Evolutionary conservation across 345 rosid species (phyloP), one percentile per base, ranked within the genome.

Genomic region (Dipteronia sinensis): DNA sequence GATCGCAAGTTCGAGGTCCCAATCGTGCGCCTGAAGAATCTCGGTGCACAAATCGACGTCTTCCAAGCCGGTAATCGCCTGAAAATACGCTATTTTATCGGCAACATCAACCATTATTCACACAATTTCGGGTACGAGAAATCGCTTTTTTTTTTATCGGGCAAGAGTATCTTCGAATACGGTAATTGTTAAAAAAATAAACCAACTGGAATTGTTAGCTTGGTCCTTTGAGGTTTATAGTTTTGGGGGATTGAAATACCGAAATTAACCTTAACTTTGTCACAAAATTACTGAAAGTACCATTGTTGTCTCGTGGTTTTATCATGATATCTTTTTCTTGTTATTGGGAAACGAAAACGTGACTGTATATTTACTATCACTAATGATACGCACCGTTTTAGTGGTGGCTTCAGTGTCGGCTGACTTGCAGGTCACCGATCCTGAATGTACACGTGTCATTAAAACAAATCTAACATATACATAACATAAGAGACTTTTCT

Each of bases 1-100:
- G 91, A 97, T 85, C 74, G 99, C 99, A 73, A 94, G 98, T 80
- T 97, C 99, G 20, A 97, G 88, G 90, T 97, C 98, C 98, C 99
- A 92, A 71, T 87, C 88, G 82, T 97, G 98, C 51, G 99, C 98
- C 77, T 89, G 95, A 46, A 97, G 99, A 84, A 94, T 92, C 85
- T 97, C 98, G 0, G 93, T 93, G 68, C 99, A 97, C 79, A 97
- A 87, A 82, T 91, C 98, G 75, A 86, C 81, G 83, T 97, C 99
- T 77, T 94, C 93, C 38, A 97, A 87, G 72, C 99, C 99, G 3
- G 99, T 97, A 71, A 94, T 86, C 78, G 92, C 97, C 85, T 90
- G 99, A 78, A 97, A 97, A 86, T 89, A 89, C 69, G 93, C 92
- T 72, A 97, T 83, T 87, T 94, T 97, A 74, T 97, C 96, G 31